A percentile compares a stretch with the other conserved stretches of the same genome.
Conservation (phyloP, 2,329 filamentous ascomycete species). For the Phyllosticta citribraziliensis region DNA sequence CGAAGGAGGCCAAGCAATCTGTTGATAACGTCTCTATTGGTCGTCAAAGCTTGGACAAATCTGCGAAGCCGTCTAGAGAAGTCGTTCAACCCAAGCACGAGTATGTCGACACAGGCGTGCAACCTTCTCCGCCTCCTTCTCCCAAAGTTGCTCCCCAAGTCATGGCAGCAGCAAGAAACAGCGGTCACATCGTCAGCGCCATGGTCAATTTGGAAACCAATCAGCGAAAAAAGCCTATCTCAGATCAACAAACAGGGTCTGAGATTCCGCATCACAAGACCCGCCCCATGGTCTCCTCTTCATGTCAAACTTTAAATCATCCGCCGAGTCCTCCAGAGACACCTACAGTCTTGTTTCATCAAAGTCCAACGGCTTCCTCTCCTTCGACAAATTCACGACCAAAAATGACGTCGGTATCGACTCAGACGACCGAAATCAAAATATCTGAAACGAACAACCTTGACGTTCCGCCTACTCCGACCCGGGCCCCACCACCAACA, state of each 20-base stretch:
- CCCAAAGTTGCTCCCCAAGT: conserved; percentile 38
- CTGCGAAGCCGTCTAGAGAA: conserved; percentile 11
- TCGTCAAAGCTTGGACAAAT: background rate
- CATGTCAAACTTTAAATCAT: conserved; percentile 53
- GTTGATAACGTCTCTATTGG: background rate
- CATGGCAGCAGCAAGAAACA: conserved; percentile 16
- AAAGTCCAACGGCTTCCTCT: conserved; percentile 28
- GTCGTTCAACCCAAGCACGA: conserved; percentile 26
- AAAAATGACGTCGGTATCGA: conserved; percentile 47
- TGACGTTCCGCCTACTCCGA: conserved; percentile 17
- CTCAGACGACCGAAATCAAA: conserved; percentile 51
- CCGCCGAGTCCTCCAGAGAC: conserved; percentile 57
- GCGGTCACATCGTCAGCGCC: conserved; percentile 7
- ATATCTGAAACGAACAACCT: conserved; percentile 6
- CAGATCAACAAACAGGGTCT: conserved; percentile 6
- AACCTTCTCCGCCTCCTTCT: conserved; percentile 75
- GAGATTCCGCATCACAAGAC: conserved; percentile 13
- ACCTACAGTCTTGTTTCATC: conserved; percentile 39
- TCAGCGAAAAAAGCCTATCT: conserved; percentile 59
- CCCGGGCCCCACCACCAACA: conserved; percentile 26
- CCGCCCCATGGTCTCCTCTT: conserved; percentile 51
- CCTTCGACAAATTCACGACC: conserved; percentile 17
- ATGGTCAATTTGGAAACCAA: conserved; percentile 55
- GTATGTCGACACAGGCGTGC: conserved; percentile 68
- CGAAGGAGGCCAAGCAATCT: background rate